A percentile compares a stretch with the other conserved stretches of the same genome.
Conservation (phyloP, 2,329 filamentous ascomycete genomes). For the Claviceps sp. region DNA sequence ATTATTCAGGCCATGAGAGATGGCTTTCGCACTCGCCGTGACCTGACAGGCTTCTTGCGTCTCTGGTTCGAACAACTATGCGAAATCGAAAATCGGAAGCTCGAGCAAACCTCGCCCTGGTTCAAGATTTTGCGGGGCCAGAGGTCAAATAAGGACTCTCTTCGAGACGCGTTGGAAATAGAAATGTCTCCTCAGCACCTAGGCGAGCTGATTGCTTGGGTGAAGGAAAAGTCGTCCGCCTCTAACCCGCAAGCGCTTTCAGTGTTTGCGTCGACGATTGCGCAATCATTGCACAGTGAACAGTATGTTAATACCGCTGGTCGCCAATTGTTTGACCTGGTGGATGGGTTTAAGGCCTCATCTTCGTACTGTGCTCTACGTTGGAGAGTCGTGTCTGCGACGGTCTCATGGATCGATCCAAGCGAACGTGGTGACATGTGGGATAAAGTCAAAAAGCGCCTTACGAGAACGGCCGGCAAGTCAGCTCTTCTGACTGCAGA, state of each 20-base stretch:
- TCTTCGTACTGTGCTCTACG: slow-evolving; percentile 21
- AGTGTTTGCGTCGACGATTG: slow-evolving; percentile 29
- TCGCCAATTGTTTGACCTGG: slow-evolving; percentile 23
- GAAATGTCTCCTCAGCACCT: slow-evolving; percentile 33
- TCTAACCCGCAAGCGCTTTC: slow-evolving; percentile 20
- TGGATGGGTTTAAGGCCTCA: slow-evolving; percentile 17
- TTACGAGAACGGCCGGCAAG: slow-evolving; percentile 21
- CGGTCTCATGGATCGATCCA: slow-evolving; percentile 21
- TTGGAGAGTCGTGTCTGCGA: slow-evolving; percentile 26
- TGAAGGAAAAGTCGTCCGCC: slow-evolving; percentile 21
- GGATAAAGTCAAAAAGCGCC: slow-evolving; percentile 17
- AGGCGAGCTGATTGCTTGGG: slow-evolving; percentile 28
- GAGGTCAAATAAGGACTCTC: slow-evolving; percentile 7
- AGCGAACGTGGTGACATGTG: slow-evolving; percentile 20
- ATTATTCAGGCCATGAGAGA: slow-evolving; percentile 30
- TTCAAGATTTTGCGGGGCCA: slow-evolving; percentile 13
- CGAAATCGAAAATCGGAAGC: slow-evolving; percentile 18
- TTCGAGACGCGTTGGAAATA: slow-evolving; percentile 23
- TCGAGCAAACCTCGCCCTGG: slow-evolving; percentile 19
- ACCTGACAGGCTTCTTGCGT: slow-evolving; percentile 31
- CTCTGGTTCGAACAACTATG: slow-evolving; percentile 32
- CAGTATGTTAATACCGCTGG: slow-evolving; percentile 29
- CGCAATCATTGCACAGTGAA: slow-evolving; percentile 27
- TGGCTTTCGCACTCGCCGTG: slow-evolving; percentile 30
- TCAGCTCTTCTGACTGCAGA: slow-evolving; percentile 20